These are phyloP conservation scores for Tetrapisispora pingtungensis DNA, from an alignment of 805 yeast species.

Conservation along the genomic window DNA sequence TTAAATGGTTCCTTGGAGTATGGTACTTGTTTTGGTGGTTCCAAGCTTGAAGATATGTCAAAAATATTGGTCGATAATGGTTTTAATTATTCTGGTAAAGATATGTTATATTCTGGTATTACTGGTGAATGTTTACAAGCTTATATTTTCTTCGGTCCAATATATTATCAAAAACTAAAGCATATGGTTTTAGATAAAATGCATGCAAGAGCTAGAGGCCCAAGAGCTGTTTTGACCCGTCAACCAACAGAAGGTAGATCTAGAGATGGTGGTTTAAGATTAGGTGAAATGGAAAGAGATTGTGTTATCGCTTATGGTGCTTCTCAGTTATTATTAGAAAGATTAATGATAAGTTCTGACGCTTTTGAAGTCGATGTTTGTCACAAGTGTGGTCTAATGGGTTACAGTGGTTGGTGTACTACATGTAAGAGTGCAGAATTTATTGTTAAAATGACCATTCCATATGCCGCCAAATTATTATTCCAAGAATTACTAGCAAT, in stretches of 20 bases:
- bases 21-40: slow-evolving; percentile 98
- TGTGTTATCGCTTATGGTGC: slow-evolving; percentile 99
- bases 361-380: slow-evolving; percentile 97
- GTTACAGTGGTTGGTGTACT: slow-evolving; percentile 97
- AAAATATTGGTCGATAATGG: slow-evolving; percentile 83
- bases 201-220: slow-evolving; percentile 99
- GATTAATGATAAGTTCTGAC: slow-evolving; percentile 93
- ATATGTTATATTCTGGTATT: slow-evolving; percentile 93
- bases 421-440: slow-evolving; percentile 82
- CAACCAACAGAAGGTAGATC: slow-evolving; percentile 99
- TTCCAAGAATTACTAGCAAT: slow-evolving; percentile 97
- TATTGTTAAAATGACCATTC: slow-evolving; percentile 88
- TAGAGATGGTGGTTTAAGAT: slow-evolving; percentile 96
- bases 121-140: slow-evolving; percentile 97
- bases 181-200: slow-evolving; percentile 98
- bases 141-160: slow-evolving; percentile 96
- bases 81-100: slow-evolving; percentile 90
- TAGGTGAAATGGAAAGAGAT: slow-evolving; percentile 99
- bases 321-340: slow-evolving; percentile 82
- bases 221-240: slow-evolving; percentile 93
- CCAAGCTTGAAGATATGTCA: slow-evolving; percentile 93
- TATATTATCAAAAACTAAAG: slow-evolving; percentile 93
- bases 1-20: slow-evolving; percentile 83
- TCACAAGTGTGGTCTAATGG: slow-evolving; percentile 91
- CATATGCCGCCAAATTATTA: slow-evolving; percentile 94